Conservation (phyloP, 169 alveolate species). For the Plasmodium sp. region DNA sequence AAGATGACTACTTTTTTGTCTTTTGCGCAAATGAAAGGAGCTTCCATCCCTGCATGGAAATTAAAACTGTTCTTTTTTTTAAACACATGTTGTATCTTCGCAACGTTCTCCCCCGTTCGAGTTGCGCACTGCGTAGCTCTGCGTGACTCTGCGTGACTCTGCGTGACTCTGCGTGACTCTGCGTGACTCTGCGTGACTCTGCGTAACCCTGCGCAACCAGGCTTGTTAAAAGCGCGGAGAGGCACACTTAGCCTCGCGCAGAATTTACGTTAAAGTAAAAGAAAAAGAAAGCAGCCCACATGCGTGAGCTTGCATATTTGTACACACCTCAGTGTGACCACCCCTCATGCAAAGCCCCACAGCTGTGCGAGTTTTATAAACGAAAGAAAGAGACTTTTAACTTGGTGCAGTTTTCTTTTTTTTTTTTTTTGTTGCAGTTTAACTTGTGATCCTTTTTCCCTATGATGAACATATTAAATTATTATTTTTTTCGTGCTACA, state of each 20-base stretch:
- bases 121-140: background rate
- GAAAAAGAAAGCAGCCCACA: background rate
- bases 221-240: background rate
- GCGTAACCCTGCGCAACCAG: background rate
- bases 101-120: background rate
- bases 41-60: background rate
- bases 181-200: no score
- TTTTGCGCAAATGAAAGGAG: background rate
- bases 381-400: background rate
- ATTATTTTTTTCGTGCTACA: conserved; percentile 5
- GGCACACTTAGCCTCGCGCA: background rate
- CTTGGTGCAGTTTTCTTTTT: background rate
- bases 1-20: conserved; percentile 1
- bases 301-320: background rate
- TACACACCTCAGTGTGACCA: background rate
- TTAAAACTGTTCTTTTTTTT: background rate
- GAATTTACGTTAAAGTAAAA: background rate
- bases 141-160: background rate
- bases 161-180: background rate
- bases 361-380: background rate
- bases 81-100: background rate
- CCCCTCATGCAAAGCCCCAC: background rate
- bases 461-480: background rate
- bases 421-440: background rate
- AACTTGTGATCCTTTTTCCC: background rate